Conservation (phyloP, 1,284 basidiomycete genomes). For the Lignosus rhinocerotis region DNA sequence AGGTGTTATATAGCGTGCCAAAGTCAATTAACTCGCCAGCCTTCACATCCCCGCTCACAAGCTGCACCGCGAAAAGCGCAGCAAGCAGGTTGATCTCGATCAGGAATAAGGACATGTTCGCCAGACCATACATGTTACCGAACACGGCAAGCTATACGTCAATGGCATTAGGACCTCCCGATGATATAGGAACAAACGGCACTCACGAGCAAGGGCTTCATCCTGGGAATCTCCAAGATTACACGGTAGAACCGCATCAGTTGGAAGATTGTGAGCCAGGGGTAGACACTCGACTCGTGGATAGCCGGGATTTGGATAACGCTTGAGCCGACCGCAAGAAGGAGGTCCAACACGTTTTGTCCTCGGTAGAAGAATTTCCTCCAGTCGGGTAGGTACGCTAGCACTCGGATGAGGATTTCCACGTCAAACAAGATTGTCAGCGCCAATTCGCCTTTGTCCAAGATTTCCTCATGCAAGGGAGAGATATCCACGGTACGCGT, state of each 20-base stretch:
- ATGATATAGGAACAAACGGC: slow-evolving; percentile 6
- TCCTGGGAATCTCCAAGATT: slow-evolving; percentile 85
- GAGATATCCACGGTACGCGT: slow-evolving; percentile 65
- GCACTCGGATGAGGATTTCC: slow-evolving; percentile 82
- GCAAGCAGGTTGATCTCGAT: slow-evolving; percentile 88
- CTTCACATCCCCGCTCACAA: slow-evolving; percentile 79
- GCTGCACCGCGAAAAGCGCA: slow-evolving; percentile 77
- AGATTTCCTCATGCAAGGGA: slow-evolving; percentile 43
- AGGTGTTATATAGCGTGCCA: slow-evolving; percentile 87
- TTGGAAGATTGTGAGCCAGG: slow-evolving; percentile 93
- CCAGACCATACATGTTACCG: slow-evolving; percentile 88
- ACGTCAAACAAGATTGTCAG: slow-evolving; percentile 87
- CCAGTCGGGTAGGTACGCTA: slow-evolving; percentile 82
- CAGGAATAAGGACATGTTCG: slow-evolving; percentile 94
- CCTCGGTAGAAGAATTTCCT: slow-evolving; percentile 70
- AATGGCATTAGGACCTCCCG: slow-evolving; percentile 15
- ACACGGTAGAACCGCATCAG: slow-evolving; percentile 92
- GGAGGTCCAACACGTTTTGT: slow-evolving; percentile 78
- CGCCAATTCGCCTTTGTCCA: slow-evolving; percentile 73
- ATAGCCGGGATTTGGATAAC: slow-evolving; percentile 89
- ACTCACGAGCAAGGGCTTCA: slow-evolving; percentile 76
- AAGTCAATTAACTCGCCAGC: slow-evolving; percentile 71
- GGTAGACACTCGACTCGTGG: slow-evolving; percentile 65
- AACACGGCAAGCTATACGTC: slow-evolving; percentile 75
- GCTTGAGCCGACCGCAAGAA: slow-evolving; percentile 79